phyloP scores from a whole-genome alignment of 352 stramenopile genomes.

The Phytopythium aichiense region DNA sequence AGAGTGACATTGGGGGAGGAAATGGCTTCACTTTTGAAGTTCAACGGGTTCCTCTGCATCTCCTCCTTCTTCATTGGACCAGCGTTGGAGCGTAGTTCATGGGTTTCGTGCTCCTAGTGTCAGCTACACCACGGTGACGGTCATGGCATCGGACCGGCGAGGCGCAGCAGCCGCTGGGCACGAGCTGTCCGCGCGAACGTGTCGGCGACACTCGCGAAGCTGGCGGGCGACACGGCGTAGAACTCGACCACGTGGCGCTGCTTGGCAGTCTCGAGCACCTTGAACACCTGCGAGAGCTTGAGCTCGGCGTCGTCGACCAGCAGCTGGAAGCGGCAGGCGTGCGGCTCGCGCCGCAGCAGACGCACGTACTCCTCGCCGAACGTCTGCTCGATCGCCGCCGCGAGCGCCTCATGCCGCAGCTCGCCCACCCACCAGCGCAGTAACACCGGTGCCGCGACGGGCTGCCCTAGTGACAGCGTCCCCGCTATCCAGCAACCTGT shows the following conservation, averaged over 20 bases:
- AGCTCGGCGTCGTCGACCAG: conserved; percentile 15
- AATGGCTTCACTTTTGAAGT: conserved; percentile 15
- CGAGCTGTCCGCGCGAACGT: conserved; percentile 11
- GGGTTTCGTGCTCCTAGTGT: no score
- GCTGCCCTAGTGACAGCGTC: conserved; percentile 6
- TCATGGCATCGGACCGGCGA: background rate
- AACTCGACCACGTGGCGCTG: conserved; percentile 2
- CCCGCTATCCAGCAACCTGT: conserved; percentile 15
- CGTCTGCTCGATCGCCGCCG: conserved; percentile 6
- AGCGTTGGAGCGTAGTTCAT: no score
- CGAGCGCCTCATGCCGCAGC: conserved; percentile 9
- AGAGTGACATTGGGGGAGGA: background rate
- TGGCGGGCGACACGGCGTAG: conserved; percentile 12
- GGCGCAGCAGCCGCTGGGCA: conserved; percentile 8
- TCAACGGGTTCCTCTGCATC: background rate
- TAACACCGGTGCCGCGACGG: conserved; percentile 9
- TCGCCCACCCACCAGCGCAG: conserved; percentile 14
- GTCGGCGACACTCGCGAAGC: conserved; percentile 11
- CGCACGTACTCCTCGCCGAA: conserved; percentile 15
- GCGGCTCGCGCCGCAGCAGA: conserved; percentile 12
- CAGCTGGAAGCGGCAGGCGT: conserved; percentile 16
- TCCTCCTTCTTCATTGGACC: no score
- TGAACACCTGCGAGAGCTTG: conserved; percentile 24
- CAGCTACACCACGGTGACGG: background rate
- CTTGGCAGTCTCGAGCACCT: conserved; percentile 14